Evolutionary conservation across 306 rosid species (phyloP).

Genomic region (Dryas alaskensis): DNA sequence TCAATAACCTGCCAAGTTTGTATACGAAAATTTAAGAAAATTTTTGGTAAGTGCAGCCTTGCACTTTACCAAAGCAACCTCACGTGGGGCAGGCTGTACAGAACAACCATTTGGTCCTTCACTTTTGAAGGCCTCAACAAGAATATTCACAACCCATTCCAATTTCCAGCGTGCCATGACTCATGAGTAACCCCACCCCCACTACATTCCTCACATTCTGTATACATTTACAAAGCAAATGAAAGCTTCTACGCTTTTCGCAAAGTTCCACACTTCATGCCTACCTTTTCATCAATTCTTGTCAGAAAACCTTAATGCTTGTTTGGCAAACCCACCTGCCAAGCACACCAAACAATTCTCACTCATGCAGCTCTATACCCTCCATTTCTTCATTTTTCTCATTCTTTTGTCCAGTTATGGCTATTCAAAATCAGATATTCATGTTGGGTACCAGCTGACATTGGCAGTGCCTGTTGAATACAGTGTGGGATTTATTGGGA

Average conservation of each 20-base stretch:
- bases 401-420: conserved; percentile 36
- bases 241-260: conserved; percentile 7
- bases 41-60: neutral
- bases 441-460: conserved; percentile 41
- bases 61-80: neutral
- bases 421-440: conserved; percentile 46
- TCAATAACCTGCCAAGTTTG: too few species aligned
- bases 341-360: neutral
- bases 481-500: conserved; percentile 51
- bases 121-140: neutral
- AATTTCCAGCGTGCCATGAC: conserved; percentile 18
- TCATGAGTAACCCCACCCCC: conserved; percentile 15
- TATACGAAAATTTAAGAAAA: neutral
- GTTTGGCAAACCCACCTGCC: conserved; percentile 34
- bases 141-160: conserved; percentile 7
- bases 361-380: conserved; percentile 52
- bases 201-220: conserved; percentile 7
- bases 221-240: conserved; percentile 2
- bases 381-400: conserved; percentile 33
- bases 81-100: conserved; percentile 14
- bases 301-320: conserved; percentile 33
- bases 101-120: neutral
- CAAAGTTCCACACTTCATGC: conserved; percentile 7
- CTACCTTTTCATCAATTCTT: conserved; percentile 25
- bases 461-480: conserved; percentile 55